Conservation (phyloP, 352 stramenopile species). For the Globisporangium cederbergense region DNA sequence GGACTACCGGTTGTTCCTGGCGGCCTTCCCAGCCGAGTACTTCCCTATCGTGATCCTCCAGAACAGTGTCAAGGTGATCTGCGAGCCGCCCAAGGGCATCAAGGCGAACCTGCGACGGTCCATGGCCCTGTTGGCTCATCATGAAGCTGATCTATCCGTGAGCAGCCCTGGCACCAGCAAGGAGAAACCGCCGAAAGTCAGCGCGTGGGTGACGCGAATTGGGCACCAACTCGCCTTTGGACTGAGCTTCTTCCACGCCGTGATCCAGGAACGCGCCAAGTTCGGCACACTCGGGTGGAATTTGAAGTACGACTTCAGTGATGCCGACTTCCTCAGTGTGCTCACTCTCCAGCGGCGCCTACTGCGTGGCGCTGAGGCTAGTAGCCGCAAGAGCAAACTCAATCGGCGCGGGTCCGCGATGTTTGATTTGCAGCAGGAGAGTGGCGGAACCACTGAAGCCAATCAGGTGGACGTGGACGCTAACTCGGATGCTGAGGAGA, state of each 20-base stretch:
- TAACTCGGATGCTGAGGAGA: conserved; percentile 7
- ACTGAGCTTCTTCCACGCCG: conserved; percentile 75
- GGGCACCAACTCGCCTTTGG: conserved; percentile 67
- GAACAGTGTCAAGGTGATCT: conserved; percentile 78
- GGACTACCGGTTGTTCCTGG: conserved; percentile 68
- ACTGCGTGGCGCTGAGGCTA: conserved; percentile 20
- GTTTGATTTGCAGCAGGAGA: neutral
- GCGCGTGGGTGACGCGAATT: conserved; percentile 17
- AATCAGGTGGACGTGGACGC: conserved; percentile 2
- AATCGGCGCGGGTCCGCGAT: conserved; percentile 3
- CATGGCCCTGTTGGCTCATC: conserved; percentile 36
- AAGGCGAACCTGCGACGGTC: conserved; percentile 73
- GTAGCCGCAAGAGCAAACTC: neutral
- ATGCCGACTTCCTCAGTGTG: conserved; percentile 72
- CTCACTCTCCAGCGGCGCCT: conserved; percentile 53
- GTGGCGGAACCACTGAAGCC: neutral
- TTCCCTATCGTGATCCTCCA: conserved; percentile 75
- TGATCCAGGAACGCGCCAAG: conserved; percentile 70
- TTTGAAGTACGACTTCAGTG: conserved; percentile 74
- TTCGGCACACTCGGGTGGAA: conserved; percentile 81
- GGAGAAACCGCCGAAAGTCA: neutral
- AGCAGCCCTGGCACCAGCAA: neutral
- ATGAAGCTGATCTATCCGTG: neutral
- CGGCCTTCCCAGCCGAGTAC: conserved; percentile 58
- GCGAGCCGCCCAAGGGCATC: conserved; percentile 66